Evolutionary conservation across 1,284 basidiomycete species (phyloP).

Genomic region (Irpex rosettiformis): DNA sequence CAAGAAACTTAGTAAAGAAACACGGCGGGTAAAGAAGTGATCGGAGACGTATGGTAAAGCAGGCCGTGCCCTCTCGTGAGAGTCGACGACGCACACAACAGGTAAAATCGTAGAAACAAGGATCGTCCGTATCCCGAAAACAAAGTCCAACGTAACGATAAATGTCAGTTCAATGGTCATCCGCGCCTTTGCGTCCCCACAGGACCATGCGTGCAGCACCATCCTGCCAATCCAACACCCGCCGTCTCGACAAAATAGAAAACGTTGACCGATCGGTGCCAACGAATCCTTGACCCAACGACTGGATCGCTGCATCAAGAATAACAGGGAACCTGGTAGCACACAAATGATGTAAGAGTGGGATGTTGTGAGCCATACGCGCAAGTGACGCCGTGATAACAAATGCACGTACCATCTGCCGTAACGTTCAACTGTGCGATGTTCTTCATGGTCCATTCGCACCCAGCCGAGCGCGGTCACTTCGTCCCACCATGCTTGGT

Average conservation of each 20-base stretch:
- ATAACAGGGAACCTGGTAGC: conserved; percentile 59
- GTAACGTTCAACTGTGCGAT: conserved; percentile 45
- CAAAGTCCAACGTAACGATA: not conserved
- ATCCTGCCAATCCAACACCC: conserved; percentile 61
- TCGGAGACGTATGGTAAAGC: not conserved
- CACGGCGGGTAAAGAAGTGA: not conserved
- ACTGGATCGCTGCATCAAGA: conserved; percentile 70
- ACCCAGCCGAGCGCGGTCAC: conserved; percentile 60
- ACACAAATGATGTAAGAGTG: conserved; percentile 1
- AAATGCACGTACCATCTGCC: conserved; percentile 51
- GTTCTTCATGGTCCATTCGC: conserved; percentile 49
- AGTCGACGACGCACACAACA: not conserved
- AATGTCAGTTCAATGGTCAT: conserved; percentile 25
- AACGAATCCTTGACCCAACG: conserved; percentile 60
- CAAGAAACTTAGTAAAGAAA: too few relatives aligned
- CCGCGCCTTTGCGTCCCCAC: conserved; percentile 48
- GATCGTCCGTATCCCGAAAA: not conserved
- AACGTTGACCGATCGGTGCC: conserved; percentile 70
- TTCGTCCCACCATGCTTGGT: conserved; percentile 63
- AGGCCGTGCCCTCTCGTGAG: not conserved
- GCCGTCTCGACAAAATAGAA: conserved; percentile 56
- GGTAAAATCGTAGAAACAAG: not conserved
- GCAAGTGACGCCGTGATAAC: not conserved
- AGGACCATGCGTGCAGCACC: conserved; percentile 48
- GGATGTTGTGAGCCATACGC: not conserved